Percentiles rank a stretch among this genome's conserved stretches.
phyloP scores from a whole-genome alignment of 2,329 filamentous ascomycete genomes.

The Pyrenochaeta sp. region DNA sequence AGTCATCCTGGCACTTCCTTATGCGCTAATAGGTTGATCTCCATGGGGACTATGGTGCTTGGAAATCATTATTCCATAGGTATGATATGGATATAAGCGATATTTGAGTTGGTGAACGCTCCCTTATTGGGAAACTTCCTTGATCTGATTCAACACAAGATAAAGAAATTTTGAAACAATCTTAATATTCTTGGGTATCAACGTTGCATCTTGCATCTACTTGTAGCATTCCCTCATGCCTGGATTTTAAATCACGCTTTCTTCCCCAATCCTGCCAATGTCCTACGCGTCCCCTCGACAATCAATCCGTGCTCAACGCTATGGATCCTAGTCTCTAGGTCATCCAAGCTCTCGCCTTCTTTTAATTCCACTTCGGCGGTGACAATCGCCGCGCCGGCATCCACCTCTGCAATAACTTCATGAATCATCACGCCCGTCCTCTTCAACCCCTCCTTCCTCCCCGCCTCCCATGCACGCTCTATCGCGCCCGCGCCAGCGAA shows the following conservation, averaged over 20 bases:
- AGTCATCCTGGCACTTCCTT: too few relatives aligned
- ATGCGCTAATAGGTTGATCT: too few relatives aligned
- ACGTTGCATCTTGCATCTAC: neutral
- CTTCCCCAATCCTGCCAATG: slow-evolving; percentile 52
- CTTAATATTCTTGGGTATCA: neutral
- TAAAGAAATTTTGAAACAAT: neutral
- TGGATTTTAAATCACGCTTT: neutral
- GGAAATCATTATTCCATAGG: too few relatives aligned
- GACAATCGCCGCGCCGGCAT: slow-evolving; percentile 78
- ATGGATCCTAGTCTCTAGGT: neutral
- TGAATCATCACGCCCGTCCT: slow-evolving; percentile 88
- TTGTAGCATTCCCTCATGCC: neutral
- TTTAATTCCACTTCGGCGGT: slow-evolving; percentile 71
- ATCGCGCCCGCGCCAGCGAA: slow-evolving; percentile 84
- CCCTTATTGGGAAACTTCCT: too few relatives aligned
- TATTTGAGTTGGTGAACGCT: too few relatives aligned
- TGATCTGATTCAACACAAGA: too few relatives aligned
- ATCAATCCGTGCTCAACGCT: slow-evolving; percentile 73
- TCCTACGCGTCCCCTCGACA: slow-evolving; percentile 72
- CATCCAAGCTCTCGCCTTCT: neutral
- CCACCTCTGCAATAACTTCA: slow-evolving; percentile 78
- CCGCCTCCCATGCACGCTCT: slow-evolving; percentile 78
- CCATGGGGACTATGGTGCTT: too few relatives aligned
- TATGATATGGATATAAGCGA: too few relatives aligned
- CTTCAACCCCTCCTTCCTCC: slow-evolving; percentile 71